Base-by-base conservation (phyloP, 345 rosid species). In the Acer yangbiense region DNA sequence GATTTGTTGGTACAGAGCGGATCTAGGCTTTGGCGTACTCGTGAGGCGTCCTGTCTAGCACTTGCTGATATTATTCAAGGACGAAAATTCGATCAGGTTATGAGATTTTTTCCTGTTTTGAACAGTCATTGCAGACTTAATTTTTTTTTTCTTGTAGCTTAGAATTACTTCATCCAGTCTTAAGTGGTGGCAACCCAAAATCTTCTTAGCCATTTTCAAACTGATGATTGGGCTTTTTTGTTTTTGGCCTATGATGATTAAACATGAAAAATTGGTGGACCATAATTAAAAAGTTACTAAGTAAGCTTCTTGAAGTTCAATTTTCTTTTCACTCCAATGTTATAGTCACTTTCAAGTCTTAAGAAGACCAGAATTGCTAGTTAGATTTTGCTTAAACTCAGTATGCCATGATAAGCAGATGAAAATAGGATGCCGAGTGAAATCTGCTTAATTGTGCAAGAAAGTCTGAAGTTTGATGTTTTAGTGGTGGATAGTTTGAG, bases 31-130 rank as follows among this genome's bases (percentile, higher is more conserved):
- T 93, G 98, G 96, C 98, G 97, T 72, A 91, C 98, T 11, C 94
- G 96, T 76, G 99, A 95, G 85, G 99, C 98, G 82, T 91, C 98
- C 20, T 92, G 97, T 89, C 91, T 89, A 73, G 97, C 98, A 72
- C 92, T 95, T 84, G 92, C 97, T 76, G 99, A 95, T 89, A 88
- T 95, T 74, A 84, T 95, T 79, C 99, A 95, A 85, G 99, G 99
- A 60, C 87, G 93, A 67, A 93, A 86, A 83, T 95, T 92, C 84
- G 88, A 86, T 79, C 96, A 93, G 98, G 99, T 95, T 76, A 73
- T 71, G 69, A 73, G 61, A 72, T 79, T 83, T 35, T 35, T 71
- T 82, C 1, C 61, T 84, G 67, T 66, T 6, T 75, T 20, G 13
- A 43, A 43, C 21, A 29, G 54, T 18, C 20, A 4, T 67, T 21